These are phyloP conservation scores for Aureobasidium lini DNA, from an alignment of 2,329 filamentous ascomycete species.

Conservation along the genomic window DNA sequence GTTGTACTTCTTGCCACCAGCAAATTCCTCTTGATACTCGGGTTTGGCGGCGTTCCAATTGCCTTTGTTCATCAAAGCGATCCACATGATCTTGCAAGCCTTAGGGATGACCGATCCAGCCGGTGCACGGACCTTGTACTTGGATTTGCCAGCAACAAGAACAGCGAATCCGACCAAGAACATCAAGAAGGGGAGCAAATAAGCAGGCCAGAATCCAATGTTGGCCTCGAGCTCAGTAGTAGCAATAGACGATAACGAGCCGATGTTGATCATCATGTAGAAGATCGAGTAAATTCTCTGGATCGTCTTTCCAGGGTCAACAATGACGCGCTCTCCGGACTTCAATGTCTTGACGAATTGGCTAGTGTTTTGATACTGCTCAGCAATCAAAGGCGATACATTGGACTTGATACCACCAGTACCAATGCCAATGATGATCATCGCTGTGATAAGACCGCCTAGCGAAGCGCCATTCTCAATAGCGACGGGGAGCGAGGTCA, in stretches of 20 bases:
- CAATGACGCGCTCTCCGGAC: slow-evolving; percentile 38
- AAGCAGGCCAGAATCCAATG: slow-evolving; percentile 60
- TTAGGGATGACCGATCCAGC: slow-evolving; percentile 59
- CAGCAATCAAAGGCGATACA: slow-evolving; percentile 48
- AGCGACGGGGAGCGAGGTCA: slow-evolving; percentile 56
- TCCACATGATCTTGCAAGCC: slow-evolving; percentile 55
- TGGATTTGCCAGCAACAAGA: slow-evolving; percentile 33
- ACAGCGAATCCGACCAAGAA: slow-evolving; percentile 56
- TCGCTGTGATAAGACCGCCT: slow-evolving; percentile 55
- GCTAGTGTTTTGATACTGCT: slow-evolving; percentile 38
- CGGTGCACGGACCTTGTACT: slow-evolving; percentile 40
- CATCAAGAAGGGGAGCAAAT: slow-evolving; percentile 53
- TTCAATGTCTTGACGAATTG: slow-evolving; percentile 34
- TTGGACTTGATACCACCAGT: slow-evolving; percentile 79
- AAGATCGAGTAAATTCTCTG: slow-evolving; percentile 50
- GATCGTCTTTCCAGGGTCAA: slow-evolving; percentile 41
- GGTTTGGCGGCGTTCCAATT: slow-evolving; percentile 59
- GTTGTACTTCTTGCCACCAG: slow-evolving; percentile 29
- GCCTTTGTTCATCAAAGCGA: slow-evolving; percentile 42
- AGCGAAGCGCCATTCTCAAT: slow-evolving; percentile 55
- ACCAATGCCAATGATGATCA: slow-evolving; percentile 64
- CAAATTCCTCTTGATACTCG: slow-evolving; percentile 51
- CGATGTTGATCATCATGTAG: slow-evolving; percentile 66
- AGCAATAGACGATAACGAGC: slow-evolving; percentile 56
- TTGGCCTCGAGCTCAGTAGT: slow-evolving; percentile 62